phyloP scores from a whole-genome alignment of 345 rosid genomes.

The Gossypium raimondii region DNA sequence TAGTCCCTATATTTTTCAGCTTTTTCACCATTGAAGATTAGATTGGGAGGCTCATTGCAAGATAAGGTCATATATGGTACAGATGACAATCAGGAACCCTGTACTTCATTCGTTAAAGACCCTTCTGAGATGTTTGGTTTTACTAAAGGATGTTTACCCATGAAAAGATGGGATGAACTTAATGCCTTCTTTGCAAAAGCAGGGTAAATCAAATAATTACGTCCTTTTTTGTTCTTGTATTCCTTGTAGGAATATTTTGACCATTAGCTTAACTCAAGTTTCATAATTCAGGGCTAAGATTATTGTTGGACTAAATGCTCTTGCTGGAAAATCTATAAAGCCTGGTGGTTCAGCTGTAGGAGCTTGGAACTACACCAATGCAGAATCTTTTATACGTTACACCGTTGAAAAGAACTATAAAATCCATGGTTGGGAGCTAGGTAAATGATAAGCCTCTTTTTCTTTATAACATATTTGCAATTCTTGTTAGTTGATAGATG shows the following conservation, averaged over 20 bases:
- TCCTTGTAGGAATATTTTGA: not conserved
- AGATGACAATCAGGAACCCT: conserved; percentile 34
- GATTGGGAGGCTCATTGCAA: conserved; percentile 69
- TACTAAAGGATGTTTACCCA: conserved; percentile 55
- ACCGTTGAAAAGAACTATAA: conserved; percentile 44
- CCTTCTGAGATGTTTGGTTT: conserved; percentile 49
- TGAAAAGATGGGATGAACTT: conserved; percentile 68
- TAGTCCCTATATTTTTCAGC: conserved; percentile 32
- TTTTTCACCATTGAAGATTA: conserved; percentile 66
- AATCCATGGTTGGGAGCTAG: conserved; percentile 76
- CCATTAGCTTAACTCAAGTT: not conserved
- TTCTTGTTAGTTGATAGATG: not conserved
- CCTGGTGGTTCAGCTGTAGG: conserved; percentile 45
- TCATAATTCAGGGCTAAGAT: conserved; percentile 40
- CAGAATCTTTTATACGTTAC: conserved; percentile 51
- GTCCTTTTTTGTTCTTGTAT: not conserved
- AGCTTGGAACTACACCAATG: conserved; percentile 57
- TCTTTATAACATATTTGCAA: not conserved
- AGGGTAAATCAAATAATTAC: conserved; percentile 29
- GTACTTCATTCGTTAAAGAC: conserved; percentile 37
- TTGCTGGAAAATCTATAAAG: conserved; percentile 37
- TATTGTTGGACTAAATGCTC: conserved; percentile 65
- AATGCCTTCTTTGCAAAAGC: conserved; percentile 55
- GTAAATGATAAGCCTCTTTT: conserved; percentile 29
- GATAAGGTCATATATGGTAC: conserved; percentile 59